Conservation (phyloP, 176 grass and related monocot genomes). For the Triticum monococcum region DNA sequence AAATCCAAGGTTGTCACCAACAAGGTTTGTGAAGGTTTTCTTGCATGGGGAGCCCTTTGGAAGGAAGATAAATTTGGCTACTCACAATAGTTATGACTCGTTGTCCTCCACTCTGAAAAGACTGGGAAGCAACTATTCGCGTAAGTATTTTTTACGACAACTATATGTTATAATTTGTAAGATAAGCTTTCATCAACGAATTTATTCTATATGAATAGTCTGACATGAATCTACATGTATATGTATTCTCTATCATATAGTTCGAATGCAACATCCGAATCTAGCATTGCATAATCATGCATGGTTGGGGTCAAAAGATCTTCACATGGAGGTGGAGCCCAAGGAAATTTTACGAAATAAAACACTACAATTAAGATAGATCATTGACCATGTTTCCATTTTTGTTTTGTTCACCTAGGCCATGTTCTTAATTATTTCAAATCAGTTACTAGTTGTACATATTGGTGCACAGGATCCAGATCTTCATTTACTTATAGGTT, state of each 20-base stretch:
- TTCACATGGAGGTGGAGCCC: neutral
- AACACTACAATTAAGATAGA: neutral
- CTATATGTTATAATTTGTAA: neutral
- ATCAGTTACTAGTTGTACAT: neutral
- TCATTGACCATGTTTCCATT: neutral
- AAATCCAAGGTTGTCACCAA: neutral
- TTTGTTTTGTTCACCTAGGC: neutral
- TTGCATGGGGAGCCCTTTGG: conserved; percentile 33
- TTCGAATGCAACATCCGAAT: neutral
- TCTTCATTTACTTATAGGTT: neutral
- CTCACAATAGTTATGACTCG: conserved; percentile 30
- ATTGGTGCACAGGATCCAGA: neutral
- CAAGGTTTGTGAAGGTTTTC: conserved; percentile 52
- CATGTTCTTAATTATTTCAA: neutral
- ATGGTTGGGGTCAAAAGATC: neutral
- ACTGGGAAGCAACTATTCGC: conserved; percentile 32
- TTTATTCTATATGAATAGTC: neutral
- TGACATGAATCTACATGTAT: neutral
- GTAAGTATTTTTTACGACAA: conserved; percentile 30
- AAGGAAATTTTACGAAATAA: neutral
- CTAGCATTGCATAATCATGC: neutral
- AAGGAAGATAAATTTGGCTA: conserved; percentile 41
- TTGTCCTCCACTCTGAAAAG: conserved; percentile 31
- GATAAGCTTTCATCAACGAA: neutral
- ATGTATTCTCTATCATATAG: neutral